Conservation (phyloP, 2,329 filamentous ascomycete species). For the Microascus cirrosus region DNA sequence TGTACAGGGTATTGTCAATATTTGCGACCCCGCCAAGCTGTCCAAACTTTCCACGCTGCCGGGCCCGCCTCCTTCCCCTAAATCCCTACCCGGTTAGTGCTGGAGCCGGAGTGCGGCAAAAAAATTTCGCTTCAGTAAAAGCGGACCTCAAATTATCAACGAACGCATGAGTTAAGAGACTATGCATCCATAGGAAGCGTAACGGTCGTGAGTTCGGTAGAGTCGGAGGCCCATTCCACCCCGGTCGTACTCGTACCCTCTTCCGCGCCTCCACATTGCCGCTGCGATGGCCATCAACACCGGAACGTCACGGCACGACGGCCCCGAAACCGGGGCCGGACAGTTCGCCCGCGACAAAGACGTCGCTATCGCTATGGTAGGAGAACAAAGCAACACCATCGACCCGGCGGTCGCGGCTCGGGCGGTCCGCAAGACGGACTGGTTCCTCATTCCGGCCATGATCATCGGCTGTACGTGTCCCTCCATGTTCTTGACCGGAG, state of each 20-base stretch:
- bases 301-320: neutral
- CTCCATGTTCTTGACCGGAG: neutral
- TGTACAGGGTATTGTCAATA: too few species aligned
- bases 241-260: neutral
- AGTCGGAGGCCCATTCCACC: neutral
- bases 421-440: constrained; percentile 56
- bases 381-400: constrained; percentile 39
- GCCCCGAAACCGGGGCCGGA: neutral
- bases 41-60: too few species aligned
- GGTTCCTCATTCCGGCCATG: constrained; percentile 59
- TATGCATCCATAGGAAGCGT: too few species aligned
- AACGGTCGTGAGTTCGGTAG: neutral
- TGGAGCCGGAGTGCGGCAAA: too few species aligned
- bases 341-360: constrained; percentile 26
- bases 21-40: too few species aligned
- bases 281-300: neutral
- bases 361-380: constrained; percentile 46
- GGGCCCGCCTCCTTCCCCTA: too few species aligned
- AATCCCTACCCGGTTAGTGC: too few species aligned
- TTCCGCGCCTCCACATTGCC: neutral
- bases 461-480: constrained; percentile 28
- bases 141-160: too few species aligned
- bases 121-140: too few species aligned
- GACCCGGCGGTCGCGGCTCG: constrained; percentile 43
- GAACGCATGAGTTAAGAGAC: too few species aligned